Percentiles rank a stretch among this genome's conserved stretches.
Evolutionary conservation across 2,329 filamentous ascomycete genomes (phyloP).

Genomic region (Trichophyton equinum): DNA sequence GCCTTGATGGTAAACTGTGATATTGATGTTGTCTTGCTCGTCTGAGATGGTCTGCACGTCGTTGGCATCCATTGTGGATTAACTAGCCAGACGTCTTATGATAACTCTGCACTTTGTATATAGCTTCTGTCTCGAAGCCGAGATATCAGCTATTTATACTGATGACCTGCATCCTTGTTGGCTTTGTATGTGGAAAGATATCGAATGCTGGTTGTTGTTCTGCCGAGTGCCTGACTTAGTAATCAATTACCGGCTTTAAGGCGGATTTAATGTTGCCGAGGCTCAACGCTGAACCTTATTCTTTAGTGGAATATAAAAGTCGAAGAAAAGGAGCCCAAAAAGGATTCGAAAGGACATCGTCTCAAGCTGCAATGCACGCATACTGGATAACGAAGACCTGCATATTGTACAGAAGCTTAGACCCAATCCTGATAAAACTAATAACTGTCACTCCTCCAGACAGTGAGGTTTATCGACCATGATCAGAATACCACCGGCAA

Average conservation of each 20-base stretch:
- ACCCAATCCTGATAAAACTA: no score
- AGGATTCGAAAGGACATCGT: no score
- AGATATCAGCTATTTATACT: not conserved
- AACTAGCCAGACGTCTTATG: not conserved
- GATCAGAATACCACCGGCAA: not conserved
- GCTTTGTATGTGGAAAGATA: not conserved
- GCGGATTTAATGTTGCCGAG: not conserved
- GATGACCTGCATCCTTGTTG: not conserved
- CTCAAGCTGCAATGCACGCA: no score
- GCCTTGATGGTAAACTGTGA: slow-evolving; percentile 46
- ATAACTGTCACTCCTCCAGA: no score
- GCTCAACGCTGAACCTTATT: not conserved
- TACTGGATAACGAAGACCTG: no score
- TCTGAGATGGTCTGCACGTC: not conserved
- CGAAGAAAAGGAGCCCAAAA: no score
- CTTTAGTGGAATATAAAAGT: not conserved
- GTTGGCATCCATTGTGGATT: not conserved
- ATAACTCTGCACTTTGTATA: not conserved
- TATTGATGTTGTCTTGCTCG: slow-evolving; percentile 6
- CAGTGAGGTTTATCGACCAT: not conserved
- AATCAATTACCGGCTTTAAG: not conserved
- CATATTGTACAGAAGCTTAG: no score
- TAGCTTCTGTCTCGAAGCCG: not conserved
- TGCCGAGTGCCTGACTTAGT: not conserved
- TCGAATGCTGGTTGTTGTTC: not conserved